phyloP scores from a whole-genome alignment of 2,329 filamentous ascomycete genomes.

The Trichoderma hamatum region DNA sequence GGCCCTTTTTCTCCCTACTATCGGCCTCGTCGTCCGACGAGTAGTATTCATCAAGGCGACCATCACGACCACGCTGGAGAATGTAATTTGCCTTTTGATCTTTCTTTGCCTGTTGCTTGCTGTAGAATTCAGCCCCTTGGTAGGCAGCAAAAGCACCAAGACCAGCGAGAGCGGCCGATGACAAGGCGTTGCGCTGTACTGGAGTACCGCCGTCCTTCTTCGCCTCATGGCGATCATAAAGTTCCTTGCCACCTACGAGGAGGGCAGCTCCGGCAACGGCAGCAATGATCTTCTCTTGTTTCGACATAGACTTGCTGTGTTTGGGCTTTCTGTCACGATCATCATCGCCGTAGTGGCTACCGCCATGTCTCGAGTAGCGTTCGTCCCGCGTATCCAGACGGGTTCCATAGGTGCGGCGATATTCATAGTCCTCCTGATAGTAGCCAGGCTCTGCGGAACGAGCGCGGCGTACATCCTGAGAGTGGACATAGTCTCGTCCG shows the following conservation, averaged over 20 bases:
- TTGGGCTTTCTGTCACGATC: constrained; percentile 46
- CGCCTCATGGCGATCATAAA: constrained; percentile 65
- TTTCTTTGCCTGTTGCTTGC: constrained; percentile 61
- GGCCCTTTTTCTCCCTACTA: constrained; percentile 59
- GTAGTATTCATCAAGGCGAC: constrained; percentile 57
- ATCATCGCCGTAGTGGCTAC: constrained; percentile 62
- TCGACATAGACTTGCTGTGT: constrained; percentile 46
- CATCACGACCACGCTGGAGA: constrained; percentile 58
- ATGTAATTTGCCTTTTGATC: constrained; percentile 58
- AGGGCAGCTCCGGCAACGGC: constrained; percentile 67
- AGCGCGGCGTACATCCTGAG: constrained; percentile 60
- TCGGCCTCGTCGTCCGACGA: constrained; percentile 55
- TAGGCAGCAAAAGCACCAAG: constrained; percentile 67
- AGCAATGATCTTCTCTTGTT: constrained; percentile 68
- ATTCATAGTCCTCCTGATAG: constrained; percentile 58
- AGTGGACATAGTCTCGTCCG: constrained; percentile 43
- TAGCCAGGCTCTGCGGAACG: constrained; percentile 65
- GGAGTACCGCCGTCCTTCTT: constrained; percentile 51
- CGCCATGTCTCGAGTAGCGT: constrained; percentile 49
- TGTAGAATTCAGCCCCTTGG: constrained; percentile 64
- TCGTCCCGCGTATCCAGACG: constrained; percentile 45
- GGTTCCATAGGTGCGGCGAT: constrained; percentile 54
- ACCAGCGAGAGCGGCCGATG: constrained; percentile 63
- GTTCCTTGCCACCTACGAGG: constrained; percentile 67
- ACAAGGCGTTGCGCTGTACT: constrained; percentile 60